Base-by-base conservation (phyloP, 129 eudicot species). In the Ambrosia artemisiifolia region DNA sequence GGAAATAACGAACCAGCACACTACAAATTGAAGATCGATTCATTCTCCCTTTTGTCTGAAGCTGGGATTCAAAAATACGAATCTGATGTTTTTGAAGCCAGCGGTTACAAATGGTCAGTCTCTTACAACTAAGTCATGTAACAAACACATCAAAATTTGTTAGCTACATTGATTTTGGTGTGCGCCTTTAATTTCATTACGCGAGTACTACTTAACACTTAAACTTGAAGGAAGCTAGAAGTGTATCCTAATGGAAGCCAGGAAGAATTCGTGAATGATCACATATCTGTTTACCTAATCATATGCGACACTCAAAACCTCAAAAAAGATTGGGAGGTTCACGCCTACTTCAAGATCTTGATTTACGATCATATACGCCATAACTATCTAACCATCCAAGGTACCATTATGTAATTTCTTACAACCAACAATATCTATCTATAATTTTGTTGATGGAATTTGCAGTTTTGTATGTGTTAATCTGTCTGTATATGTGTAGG, bases 1-100 rank as follows among this genome's bases (percentile, higher is more conserved):
- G 82, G 78, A 56, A 65, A 72, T 44, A 78, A 78, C 55, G 82
- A 78, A 34, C 83, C 83, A 17, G 83, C 78, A 18, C 82, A 78
- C 51, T 78, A 71, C 69, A 78, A 72, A 72, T 19, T 79, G 56
- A 73, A 79, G 75, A 62, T 79, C 32, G 79, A 79, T 10, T 36
- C 79, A 0, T 79, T 79, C 42, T 79, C 83, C n/a, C 70, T 74
- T 40, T 63, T 79, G 13, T 74, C 70, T 35, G 75, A 67, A 73
- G 75, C 83, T 6, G 71, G 79, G 35, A 79, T 79, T 46, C 43
- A 65, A 38, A 67, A 20, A 13, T 79, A 73, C 55, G 83, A 79
- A 67, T 73, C 83, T 6, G 67, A 59, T 72, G 57, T 50, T 36
- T 79, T 79, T 68, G 79, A 67, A 79, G 79, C 83, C 4, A 24